Conservation (phyloP, 768 basidiomycete species). For the Auriscalpium vulgare region DNA sequence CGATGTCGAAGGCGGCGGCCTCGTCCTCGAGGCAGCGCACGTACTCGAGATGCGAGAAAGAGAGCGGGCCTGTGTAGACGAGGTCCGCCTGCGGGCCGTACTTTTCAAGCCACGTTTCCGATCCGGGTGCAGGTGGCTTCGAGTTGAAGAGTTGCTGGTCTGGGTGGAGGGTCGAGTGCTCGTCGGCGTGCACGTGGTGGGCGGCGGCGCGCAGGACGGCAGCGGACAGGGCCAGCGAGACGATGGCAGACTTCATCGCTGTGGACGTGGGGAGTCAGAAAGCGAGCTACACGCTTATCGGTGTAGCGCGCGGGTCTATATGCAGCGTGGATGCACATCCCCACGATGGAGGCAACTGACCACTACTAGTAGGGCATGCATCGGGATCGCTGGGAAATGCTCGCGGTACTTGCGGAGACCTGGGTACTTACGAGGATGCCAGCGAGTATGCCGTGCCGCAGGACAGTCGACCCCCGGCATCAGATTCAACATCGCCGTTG, state of each 20-base stretch:
- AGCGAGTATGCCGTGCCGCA: too few species aligned
- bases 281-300: neutral
- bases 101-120: constrained; percentile 47
- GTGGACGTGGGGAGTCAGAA: neutral
- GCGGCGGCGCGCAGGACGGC: neutral
- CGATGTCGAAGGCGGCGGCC: constrained; percentile 55
- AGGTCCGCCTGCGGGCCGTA: constrained; percentile 73
- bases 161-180: neutral
- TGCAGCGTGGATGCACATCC: too few species aligned
- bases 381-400: too few species aligned
- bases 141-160: neutral
- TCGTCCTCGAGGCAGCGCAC: constrained; percentile 59
- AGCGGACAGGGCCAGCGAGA: neutral
- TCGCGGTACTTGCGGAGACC: too few species aligned
- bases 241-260: neutral
- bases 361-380: too few species aligned
- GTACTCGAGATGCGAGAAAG: constrained; percentile 81
- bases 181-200: neutral
- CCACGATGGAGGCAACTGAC: too few species aligned
- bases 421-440: too few species aligned
- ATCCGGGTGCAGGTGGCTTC: neutral
- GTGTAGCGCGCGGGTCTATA: neutral
- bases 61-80: constrained; percentile 68
- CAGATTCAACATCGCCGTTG: too few species aligned
- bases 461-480: too few species aligned